Base-by-base conservation (phyloP, 441 rosid species). In the Lepidium campestre region DNA sequence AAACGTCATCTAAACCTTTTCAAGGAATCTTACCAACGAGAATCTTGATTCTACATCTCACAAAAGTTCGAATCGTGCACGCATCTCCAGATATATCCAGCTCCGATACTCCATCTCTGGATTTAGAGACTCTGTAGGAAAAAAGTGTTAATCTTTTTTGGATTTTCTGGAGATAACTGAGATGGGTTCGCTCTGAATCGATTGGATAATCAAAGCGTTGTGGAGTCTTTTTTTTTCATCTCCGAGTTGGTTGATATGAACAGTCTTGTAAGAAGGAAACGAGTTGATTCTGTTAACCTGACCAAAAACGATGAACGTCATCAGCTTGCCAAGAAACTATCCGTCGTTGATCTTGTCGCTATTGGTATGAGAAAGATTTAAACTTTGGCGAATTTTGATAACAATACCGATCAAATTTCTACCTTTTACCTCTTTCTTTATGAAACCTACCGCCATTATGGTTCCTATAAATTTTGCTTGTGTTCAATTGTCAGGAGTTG, bases 261-360 rank as follows among this genome's bases (percentile, higher is more conserved):
- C 70, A 70, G 86, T 73, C 63, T 93, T 74, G 80, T 85, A 13
- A 82, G 98, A 82, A 89, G 99, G 75, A 93, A 93, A 68, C 97
- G 85, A 82, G 99, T 93, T 75, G 96, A 93, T 80, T 87, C 96
- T 72, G 85, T 60, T 54, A 81, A 83, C 75, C 60, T 34, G 1
- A 61, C 49, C 32, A 59, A 73, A 8, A 71, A 56, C 54, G 76
- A 77, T 34, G 82, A 66, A 9, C 80, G 68, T 60, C 81, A 71
- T 62, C 85, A 85, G 55, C 85, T 93, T 75, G 97, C 99, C 57
- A 89, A 85, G 81, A 82, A 85, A 72, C 68, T 93, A 64, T 76
- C 93, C 19, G 75, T 78, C 50, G 76, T 79, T 62, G 87, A 93
- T 75, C 99, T 94, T 46, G 85, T 87, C 49, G 96, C 94, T 50